These are phyloP conservation scores for Salix arbutifolia DNA, from an alignment of 345 rosid species.

Conservation along the genomic window DNA sequence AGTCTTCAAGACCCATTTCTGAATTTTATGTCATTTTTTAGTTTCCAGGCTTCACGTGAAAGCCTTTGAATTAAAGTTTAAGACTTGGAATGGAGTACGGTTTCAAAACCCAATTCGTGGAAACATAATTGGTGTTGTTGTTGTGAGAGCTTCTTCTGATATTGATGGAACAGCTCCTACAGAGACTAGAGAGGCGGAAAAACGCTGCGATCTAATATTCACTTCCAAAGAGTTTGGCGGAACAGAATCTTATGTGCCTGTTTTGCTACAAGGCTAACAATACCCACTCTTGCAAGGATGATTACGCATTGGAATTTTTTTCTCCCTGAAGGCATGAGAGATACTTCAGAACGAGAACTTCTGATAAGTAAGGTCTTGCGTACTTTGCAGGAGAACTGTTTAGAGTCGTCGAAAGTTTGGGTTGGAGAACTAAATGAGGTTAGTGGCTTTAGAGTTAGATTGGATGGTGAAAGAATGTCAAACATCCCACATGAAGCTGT, in stretches of 20 bases:
- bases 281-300: neutral
- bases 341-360: neutral
- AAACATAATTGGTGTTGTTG: neutral
- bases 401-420: neutral
- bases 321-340: fast-evolving
- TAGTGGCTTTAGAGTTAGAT: too few relatives aligned
- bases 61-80: neutral
- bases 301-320: neutral
- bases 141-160: constrained; percentile 12
- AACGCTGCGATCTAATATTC: too few relatives aligned
- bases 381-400: neutral
- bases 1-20: neutral
- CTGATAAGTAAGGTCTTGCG: neutral
- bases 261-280: neutral
- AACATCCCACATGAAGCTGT: neutral
- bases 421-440: neutral
- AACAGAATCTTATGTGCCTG: too few relatives aligned
- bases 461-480: neutral
- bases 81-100: neutral
- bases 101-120: neutral
- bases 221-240: too few relatives aligned
- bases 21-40: neutral
- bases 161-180: constrained; percentile 6
- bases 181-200: constrained; percentile 20
- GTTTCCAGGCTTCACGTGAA: constrained; percentile 9